A percentile compares a stretch with the other conserved stretches of the same genome.
Conservation (phyloP, 345 rosid species). For the Pugionium cornutum region DNA sequence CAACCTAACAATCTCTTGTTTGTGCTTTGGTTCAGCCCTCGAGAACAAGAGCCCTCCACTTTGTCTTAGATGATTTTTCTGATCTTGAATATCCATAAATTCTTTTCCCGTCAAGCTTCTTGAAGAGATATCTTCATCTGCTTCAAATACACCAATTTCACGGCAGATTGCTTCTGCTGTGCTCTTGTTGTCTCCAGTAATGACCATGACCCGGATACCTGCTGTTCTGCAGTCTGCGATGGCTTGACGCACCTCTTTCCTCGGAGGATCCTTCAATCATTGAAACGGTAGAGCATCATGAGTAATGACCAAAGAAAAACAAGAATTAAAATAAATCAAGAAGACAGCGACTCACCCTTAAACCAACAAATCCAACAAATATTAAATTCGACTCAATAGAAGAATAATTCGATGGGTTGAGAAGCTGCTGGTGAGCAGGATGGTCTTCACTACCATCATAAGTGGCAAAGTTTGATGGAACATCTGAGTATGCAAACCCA, state of each 20-base stretch:
- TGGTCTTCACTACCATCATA: conserved; percentile 90
- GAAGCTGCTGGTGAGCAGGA: conserved; percentile 83
- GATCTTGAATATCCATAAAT: conserved; percentile 41
- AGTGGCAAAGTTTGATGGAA: conserved; percentile 54
- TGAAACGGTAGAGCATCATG: conserved; percentile 17
- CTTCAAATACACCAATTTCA: conserved; percentile 90
- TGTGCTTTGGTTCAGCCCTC: conserved; percentile 97
- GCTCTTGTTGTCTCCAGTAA: conserved; percentile 91
- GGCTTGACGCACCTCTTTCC: conserved; percentile 91
- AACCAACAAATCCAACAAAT: conserved; percentile 85
- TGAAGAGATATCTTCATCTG: conserved; percentile 57
- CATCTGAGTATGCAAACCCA: conserved; percentile 78
- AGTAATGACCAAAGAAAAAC: conserved; percentile 5
- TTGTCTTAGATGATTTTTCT: conserved; percentile 64
- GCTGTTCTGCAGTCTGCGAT: conserved; percentile 94
- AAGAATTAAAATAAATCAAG: conserved; percentile 6
- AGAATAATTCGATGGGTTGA: conserved; percentile 67
- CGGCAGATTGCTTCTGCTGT: conserved; percentile 96
- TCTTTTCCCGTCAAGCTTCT: conserved; percentile 86
- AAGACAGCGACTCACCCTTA: conserved; percentile 58
- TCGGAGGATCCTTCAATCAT: conserved; percentile 83
- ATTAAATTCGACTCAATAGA: conserved; percentile 74
- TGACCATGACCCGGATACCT: conserved; percentile 97
- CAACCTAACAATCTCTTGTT: conserved; percentile 95
- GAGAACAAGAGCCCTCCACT: conserved; percentile 84